Evolutionary conservation across 371 early-diverging fungal genomes (phyloP).

Genomic region (Blastocladiella emersonii): DNA sequence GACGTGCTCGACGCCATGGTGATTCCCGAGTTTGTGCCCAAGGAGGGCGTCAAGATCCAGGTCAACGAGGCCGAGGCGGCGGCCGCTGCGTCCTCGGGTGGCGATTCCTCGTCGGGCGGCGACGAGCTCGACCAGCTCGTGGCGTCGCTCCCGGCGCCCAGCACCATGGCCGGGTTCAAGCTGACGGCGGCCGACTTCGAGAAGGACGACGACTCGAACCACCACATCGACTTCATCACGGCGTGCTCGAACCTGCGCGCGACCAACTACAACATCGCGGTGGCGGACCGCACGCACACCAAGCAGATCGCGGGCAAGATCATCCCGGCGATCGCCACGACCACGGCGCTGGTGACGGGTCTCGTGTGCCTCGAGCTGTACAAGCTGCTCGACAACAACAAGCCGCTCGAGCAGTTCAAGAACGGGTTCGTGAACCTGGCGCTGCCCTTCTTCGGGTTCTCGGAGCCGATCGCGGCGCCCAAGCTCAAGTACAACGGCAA

Average conservation of each 20-base stretch:
- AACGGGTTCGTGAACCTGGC: slow-evolving; percentile 99
- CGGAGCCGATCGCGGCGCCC: slow-evolving; percentile 91
- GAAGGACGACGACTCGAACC: slow-evolving; percentile 98
- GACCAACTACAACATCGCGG: slow-evolving; percentile 86
- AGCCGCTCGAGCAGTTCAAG: slow-evolving; percentile 78
- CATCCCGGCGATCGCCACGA: slow-evolving; percentile 99
- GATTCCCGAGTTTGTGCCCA: slow-evolving; percentile 80
- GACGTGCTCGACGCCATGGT: slow-evolving; percentile 45
- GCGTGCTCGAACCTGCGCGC: slow-evolving; percentile 97
- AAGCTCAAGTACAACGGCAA: slow-evolving; percentile 67
- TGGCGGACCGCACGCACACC: slow-evolving; percentile 86
- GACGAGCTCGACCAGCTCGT: slow-evolving; percentile 51
- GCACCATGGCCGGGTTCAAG: slow-evolving; percentile 56
- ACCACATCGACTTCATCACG: slow-evolving; percentile 98
- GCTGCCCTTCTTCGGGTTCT: slow-evolving; percentile 97
- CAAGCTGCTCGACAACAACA: slow-evolving; percentile 45
- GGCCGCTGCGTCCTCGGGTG: slow-evolving; percentile 6
- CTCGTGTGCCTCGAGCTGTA: slow-evolving; percentile 95
- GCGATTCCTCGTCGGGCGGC: slow-evolving; percentile 19
- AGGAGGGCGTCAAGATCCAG: slow-evolving; percentile 90
- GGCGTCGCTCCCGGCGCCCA: slow-evolving; percentile 51
- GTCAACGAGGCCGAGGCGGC: slow-evolving; percentile 70
- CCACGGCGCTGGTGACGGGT: slow-evolving; percentile 98
- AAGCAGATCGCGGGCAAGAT: slow-evolving; percentile 99
- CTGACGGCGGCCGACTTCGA: slow-evolving; percentile 89